Conservation (phyloP, 345 rosid genomes). For the Capsella bursapastoris region DNA sequence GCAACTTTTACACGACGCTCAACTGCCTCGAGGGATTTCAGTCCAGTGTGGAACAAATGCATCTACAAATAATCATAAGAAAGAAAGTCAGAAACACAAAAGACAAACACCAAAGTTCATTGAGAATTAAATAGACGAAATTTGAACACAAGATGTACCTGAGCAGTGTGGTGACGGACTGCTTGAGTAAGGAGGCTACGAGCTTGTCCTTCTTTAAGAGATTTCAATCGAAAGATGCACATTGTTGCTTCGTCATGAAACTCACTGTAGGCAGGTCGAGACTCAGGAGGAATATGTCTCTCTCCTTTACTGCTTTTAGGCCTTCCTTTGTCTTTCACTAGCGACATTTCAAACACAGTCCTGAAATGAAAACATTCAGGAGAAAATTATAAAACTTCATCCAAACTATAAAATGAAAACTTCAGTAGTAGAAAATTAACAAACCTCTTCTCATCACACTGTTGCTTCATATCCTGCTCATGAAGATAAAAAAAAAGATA, state of each 20-base stretch:
- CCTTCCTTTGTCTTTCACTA: constrained; percentile 84
- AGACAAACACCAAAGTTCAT: constrained; percentile 8
- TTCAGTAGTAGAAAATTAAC: constrained; percentile 25
- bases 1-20: constrained; percentile 68
- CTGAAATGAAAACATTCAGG: constrained; percentile 48
- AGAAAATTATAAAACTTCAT: constrained; percentile 21
- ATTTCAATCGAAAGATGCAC: constrained; percentile 86
- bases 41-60: constrained; percentile 79
- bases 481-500: constrained; percentile 33
- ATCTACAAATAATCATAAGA: constrained; percentile 58
- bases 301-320: constrained; percentile 77
- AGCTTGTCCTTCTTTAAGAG: constrained; percentile 90
- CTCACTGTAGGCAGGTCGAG: constrained; percentile 76
- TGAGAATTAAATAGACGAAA: background rate
- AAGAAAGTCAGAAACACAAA: constrained; percentile 5
- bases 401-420: constrained; percentile 26
- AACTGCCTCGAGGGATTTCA: constrained; percentile 82
- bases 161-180: constrained; percentile 96
- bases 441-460: constrained; percentile 95
- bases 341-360: constrained; percentile 65
- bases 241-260: constrained; percentile 83
- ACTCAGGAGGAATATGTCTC: constrained; percentile 53
- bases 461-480: constrained; percentile 97
- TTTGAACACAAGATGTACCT: constrained; percentile 52
- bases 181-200: constrained; percentile 95